Base-by-base conservation (phyloP, 2,329 filamentous ascomycete species). In the Diaporthe sp. region DNA sequence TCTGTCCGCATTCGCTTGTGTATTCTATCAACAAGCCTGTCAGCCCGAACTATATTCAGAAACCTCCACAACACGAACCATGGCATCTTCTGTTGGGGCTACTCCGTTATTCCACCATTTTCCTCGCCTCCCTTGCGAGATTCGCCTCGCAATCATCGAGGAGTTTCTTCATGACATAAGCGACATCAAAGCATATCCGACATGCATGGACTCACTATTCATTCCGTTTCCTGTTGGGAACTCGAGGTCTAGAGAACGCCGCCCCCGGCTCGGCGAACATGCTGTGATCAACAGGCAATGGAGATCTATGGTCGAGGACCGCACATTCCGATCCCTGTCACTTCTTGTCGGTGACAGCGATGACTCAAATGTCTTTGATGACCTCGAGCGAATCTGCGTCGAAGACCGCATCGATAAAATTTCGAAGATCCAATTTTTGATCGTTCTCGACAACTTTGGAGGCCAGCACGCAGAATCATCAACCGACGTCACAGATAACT, bases 401-500 rank as follows among this genome's bases (percentile, higher is more conserved):
- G 42, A 8, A 25, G 30, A 25, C 8, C 61, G 61, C 22, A 42
- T 67, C 22, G 8, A 38, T 6, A 1, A 1, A 13, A 8, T 67
- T 3, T 67, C 45, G 45, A 33, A 17, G 25, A 52, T 67, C 4
- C 2, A 13, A 4, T 22, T 67, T 8, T 10, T 3, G 12, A 52
- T 67, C 15, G 4, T 1, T 4, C 22, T 67, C 13, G 8, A 45
- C 4, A 10, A 19, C 3, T 0, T 15, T 45, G 4, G 7, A 12
- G 22, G 13, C 2, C 2, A 15, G 17, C 3, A 35, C 19, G 15
- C 19, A 15, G 22, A 1, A 3, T 17, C 28, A 15, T n/a, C 25
- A 4, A 9, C 3, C 10, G 17, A 8, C 22, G 1, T 2, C 25
- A 17, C 0, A n/a, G 8, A 17, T 28, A 2, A 1, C 17, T 2